Evolutionary conservation across 2,329 filamentous ascomycete species (phyloP).

Genomic region (Furcasterigmium sp.): DNA sequence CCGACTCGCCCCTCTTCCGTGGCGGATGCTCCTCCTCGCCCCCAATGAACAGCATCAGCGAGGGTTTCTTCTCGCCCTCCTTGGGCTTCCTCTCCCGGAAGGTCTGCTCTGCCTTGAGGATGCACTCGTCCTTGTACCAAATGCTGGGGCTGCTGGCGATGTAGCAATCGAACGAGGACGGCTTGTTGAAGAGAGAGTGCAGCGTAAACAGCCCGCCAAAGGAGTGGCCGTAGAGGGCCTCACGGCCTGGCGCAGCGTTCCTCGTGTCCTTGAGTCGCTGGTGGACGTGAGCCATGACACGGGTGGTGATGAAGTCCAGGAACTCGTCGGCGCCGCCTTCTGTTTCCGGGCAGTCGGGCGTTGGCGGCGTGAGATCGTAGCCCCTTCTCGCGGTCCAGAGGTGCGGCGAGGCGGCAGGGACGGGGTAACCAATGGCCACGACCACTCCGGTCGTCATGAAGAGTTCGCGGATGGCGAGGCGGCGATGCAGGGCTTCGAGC

Average conservation of each 20-base stretch:
- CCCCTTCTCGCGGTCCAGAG: constrained; percentile 23
- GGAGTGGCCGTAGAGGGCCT: constrained; percentile 43
- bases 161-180: constrained; percentile 35
- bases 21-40: constrained; percentile 24
- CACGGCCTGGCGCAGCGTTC: constrained; percentile 22
- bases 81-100: constrained; percentile 16
- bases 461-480: constrained; percentile 14
- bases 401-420: constrained; percentile 10
- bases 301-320: constrained; percentile 33
- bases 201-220: constrained; percentile 43
- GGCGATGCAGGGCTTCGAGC: constrained; percentile 16
- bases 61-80: constrained; percentile 5
- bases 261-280: constrained; percentile 19
- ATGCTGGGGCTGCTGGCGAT: constrained; percentile 40
- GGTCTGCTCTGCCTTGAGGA: constrained; percentile 23
- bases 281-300: constrained; percentile 27
- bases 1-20: constrained; percentile 18
- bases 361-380: constrained; percentile 23
- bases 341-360: constrained; percentile 14
- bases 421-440: constrained; percentile 26
- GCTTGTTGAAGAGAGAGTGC: constrained; percentile 34
- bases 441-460: constrained; percentile 21
- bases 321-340: constrained; percentile 39
- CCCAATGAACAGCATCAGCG: constrained; percentile 26
- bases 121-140: constrained; percentile 39